These are phyloP conservation scores for Lepidium campestre DNA, from an alignment of 441 rosid genomes.

Conservation along the genomic window DNA sequence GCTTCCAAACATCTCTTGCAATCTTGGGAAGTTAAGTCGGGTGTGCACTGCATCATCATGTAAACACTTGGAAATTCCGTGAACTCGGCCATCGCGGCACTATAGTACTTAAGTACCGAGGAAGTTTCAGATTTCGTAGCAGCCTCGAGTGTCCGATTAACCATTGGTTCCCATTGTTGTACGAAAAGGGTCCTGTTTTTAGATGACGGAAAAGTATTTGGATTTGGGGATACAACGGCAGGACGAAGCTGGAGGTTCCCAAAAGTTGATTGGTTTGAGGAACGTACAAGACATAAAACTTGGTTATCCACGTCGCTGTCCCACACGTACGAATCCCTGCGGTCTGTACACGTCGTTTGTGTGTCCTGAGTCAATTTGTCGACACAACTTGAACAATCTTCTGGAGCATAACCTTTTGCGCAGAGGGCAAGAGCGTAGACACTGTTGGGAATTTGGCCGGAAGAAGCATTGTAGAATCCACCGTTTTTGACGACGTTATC, in stretches of 20 bases:
- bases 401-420: neutral
- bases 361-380: neutral
- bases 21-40: conserved; percentile 28
- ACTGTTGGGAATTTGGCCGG: neutral
- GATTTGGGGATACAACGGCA: neutral
- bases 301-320: neutral
- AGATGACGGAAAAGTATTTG: neutral
- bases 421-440: conserved; percentile 10
- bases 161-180: conserved; percentile 17
- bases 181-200: conserved; percentile 13
- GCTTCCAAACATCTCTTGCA: conserved; percentile 24
- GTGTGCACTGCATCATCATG: conserved; percentile 33
- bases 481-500: neutral
- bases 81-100: conserved; percentile 3
- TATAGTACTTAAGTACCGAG: conserved; percentile 24
- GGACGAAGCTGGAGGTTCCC: neutral
- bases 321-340: neutral
- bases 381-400: neutral
- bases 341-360: neutral
- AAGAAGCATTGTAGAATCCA: conserved; percentile 22
- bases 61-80: conserved; percentile 3
- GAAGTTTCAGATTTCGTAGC: conserved; percentile 8
- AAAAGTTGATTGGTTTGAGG: conserved; percentile 6
- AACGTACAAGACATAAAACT: conserved; percentile 13
- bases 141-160: neutral